Percentiles rank a stretch among this genome's conserved stretches.
These are phyloP conservation scores for Silene conica DNA, from an alignment of 148 eudicot genomes.

Conservation along the genomic window DNA sequence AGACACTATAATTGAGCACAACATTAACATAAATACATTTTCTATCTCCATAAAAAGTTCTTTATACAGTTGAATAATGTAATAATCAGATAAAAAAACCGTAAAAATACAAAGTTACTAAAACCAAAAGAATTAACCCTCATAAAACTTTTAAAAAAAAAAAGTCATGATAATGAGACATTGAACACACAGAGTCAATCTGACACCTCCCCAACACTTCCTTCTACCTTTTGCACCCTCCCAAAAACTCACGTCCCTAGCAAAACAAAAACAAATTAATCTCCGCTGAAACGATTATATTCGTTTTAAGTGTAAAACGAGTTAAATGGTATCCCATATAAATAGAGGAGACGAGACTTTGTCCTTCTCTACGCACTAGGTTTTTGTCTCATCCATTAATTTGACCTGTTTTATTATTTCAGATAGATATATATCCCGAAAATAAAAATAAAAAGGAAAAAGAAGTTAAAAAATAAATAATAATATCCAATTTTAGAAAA, in stretches of 20 bases:
- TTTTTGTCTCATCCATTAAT: no score
- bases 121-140: conserved; percentile 17
- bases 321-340: no score
- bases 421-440: no score
- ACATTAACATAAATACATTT: not conserved
- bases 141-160: conserved; percentile 3
- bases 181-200: conserved; percentile 5
- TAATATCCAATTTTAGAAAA: not conserved
- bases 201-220: no score
- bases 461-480: not conserved
- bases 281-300: no score
- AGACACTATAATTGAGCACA: not conserved
- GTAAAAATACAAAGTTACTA: conserved; percentile 15
- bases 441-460: no score
- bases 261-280: not conserved
- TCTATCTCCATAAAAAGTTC: not conserved
- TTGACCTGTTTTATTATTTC: no score
- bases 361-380: no score
- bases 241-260: no score
- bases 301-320: no score
- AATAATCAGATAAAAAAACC: not conserved
- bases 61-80: conserved; percentile 22
- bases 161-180: conserved; percentile 18
- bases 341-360: no score
- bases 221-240: no score